These are phyloP conservation scores for Ophiostoma fasciatum DNA, from an alignment of 2,329 filamentous ascomycete species.

Conservation along the genomic window DNA sequence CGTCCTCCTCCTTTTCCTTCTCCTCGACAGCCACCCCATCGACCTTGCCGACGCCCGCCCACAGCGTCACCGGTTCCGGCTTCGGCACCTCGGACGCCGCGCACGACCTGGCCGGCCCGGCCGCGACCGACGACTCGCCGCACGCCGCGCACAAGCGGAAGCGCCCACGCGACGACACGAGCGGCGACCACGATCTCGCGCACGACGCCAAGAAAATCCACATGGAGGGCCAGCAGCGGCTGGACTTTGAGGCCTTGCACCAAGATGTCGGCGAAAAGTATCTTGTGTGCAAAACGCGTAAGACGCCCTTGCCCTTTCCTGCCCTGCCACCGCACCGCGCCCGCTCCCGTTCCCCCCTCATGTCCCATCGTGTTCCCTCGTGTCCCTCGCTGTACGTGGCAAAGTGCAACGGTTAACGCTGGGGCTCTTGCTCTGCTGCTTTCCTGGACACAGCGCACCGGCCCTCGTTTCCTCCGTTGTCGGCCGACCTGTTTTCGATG, in stretches of 20 bases:
- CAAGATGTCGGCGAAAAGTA: conserved; percentile 53
- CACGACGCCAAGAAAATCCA: conserved; percentile 47
- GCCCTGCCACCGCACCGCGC: no score
- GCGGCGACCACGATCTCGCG: no score
- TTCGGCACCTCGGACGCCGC: conserved; percentile 25
- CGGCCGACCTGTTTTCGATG: conserved; percentile 43
- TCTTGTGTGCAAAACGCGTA: conserved; percentile 52
- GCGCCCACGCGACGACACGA: conserved; percentile 39
- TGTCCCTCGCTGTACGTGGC: conserved; percentile 4
- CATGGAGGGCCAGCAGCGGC: conserved; percentile 40
- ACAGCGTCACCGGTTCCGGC: conserved; percentile 44
- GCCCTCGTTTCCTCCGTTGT: conserved; percentile 30
- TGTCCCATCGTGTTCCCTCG: not conserved
- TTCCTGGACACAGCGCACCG: conserved; percentile 29
- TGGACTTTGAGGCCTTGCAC: conserved; percentile 50
- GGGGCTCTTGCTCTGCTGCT: conserved; percentile 10
- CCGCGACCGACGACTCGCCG: conserved; percentile 36
- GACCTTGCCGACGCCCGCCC: conserved; percentile 45
- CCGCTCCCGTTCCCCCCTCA: not conserved
- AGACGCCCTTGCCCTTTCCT: conserved; percentile 34
- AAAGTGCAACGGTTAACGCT: conserved; percentile 25
- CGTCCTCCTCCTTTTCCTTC: no score
- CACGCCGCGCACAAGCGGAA: conserved; percentile 48
- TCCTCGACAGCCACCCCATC: conserved; percentile 29
- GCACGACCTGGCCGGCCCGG: conserved; percentile 26